These are phyloP conservation scores for Cryomyces antarcticus DNA, from an alignment of 495 filamentous ascomycete species.

Conservation along the genomic window DNA sequence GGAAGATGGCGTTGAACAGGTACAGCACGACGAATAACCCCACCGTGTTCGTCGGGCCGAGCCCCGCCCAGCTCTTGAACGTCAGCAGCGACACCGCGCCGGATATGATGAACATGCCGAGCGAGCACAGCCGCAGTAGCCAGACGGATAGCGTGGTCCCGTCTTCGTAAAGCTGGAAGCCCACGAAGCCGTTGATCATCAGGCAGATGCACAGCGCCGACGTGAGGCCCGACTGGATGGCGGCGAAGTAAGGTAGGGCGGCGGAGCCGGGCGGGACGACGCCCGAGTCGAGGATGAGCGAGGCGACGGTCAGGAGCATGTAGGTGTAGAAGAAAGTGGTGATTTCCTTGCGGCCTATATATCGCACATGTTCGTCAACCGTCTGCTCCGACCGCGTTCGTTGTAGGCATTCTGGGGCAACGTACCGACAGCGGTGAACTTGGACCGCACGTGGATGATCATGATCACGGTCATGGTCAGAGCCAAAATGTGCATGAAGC, in stretches of 20 bases:
- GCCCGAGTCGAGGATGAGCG: constrained; percentile 80
- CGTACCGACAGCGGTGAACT: constrained; percentile 97
- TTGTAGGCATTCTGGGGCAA: constrained; percentile 7
- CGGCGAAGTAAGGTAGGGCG: constrained; percentile 78
- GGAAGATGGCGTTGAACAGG: constrained; percentile 67
- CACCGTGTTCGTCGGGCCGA: constrained; percentile 65
- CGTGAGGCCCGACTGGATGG: constrained; percentile 73
- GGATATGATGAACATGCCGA: constrained; percentile 68
- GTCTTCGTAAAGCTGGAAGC: constrained; percentile 97
- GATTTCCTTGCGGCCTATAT: constrained; percentile 87
- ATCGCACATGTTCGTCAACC: neutral
- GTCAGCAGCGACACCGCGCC: constrained; percentile 77
- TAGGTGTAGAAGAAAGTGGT: constrained; percentile 95
- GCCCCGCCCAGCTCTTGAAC: constrained; percentile 78
- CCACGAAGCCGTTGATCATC: constrained; percentile 93
- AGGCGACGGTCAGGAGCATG: constrained; percentile 71
- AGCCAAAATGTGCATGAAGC: constrained; percentile 82
- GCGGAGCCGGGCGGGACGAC: constrained; percentile 66
- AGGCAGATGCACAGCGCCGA: constrained; percentile 78
- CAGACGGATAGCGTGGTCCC: constrained; percentile 90
- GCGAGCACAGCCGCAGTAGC: constrained; percentile 61
- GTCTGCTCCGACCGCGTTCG: neutral
- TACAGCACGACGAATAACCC: constrained; percentile 88
- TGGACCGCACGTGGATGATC: constrained; percentile 88
- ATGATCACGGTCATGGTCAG: constrained; percentile 87